Percentiles rank a stretch among this genome's conserved stretches.
Conservation (phyloP, 306 rosid species). For the Abrus pulchellus region DNA sequence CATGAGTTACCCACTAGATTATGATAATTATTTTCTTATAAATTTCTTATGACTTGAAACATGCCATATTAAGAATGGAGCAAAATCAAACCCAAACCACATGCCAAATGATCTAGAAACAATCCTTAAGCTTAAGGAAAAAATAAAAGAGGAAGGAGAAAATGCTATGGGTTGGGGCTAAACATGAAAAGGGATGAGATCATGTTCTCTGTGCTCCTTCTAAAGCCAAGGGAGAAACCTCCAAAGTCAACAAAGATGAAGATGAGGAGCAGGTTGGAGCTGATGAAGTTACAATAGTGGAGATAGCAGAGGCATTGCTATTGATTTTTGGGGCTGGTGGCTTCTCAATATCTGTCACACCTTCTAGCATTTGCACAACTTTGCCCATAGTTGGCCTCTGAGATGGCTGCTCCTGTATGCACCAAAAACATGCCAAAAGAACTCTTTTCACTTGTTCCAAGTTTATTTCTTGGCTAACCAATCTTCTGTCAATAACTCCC, state of each 20-base stretch:
- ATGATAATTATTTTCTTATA: too few relatives aligned
- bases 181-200: conserved; percentile 36
- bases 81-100: background rate
- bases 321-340: conserved; percentile 71
- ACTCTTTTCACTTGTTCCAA: conserved; percentile 72
- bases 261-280: conserved; percentile 54
- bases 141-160: conserved; percentile 9
- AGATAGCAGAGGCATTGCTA: conserved; percentile 52
- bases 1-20: too few relatives aligned
- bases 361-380: conserved; percentile 89
- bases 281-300: conserved; percentile 51
- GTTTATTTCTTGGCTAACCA: conserved; percentile 60
- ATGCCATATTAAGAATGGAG: background rate
- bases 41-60: background rate
- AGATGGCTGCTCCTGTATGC: conserved; percentile 86
- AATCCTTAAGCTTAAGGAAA: background rate
- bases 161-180: background rate
- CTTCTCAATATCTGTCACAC: conserved; percentile 67
- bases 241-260: conserved; percentile 53
- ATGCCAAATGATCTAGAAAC: background rate
- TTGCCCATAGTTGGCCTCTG: conserved; percentile 80
- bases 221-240: conserved; percentile 45
- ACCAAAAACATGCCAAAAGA: conserved; percentile 78
- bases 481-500: conserved; percentile 68
- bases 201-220: conserved; percentile 51